phyloP scores from a whole-genome alignment of 2,329 filamentous ascomycete species.

The Drechslera avenae region DNA sequence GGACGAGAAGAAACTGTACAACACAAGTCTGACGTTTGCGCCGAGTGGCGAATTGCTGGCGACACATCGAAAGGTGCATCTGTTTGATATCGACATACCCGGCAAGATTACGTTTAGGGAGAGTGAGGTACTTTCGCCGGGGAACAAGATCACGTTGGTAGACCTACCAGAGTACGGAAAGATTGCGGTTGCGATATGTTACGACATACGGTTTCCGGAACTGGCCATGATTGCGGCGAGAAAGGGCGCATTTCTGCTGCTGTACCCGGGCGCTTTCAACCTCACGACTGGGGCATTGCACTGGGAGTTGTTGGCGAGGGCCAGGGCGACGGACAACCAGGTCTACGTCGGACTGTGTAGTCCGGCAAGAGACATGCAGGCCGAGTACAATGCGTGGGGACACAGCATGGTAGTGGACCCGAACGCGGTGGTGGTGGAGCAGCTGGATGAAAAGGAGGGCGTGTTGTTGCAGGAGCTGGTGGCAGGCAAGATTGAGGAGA shows the following conservation, averaged over 20 bases:
- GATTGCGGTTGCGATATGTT: conserved; percentile 91
- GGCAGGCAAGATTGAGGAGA: conserved; percentile 49
- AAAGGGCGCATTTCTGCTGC: conserved; percentile 80
- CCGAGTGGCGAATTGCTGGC: conserved; percentile 80
- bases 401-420: conserved; percentile 90
- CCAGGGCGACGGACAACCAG: conserved; percentile 90
- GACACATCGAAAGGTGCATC: conserved; percentile 89
- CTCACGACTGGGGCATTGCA: conserved; percentile 89
- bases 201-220: conserved; percentile 96
- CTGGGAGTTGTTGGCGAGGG: conserved; percentile 83
- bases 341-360: conserved; percentile 92
- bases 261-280: conserved; percentile 98
- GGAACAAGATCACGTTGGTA: conserved; percentile 82
- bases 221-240: conserved; percentile 86
- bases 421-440: conserved; percentile 77
- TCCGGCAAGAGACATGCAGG: conserved; percentile 78
- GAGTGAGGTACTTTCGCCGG: conserved; percentile 84
- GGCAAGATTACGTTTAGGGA: conserved; percentile 92
- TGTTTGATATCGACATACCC: conserved; percentile 98
- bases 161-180: conserved; percentile 88
- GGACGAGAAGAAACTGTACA: conserved; percentile 73
- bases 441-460: conserved; percentile 78
- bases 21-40: conserved; percentile 84
- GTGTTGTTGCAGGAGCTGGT: conserved; percentile 68
- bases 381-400: conserved; percentile 87